Evolutionary conservation across 2,329 filamentous ascomycete genomes (phyloP).

Genomic region (Westerdykella sp.): DNA sequence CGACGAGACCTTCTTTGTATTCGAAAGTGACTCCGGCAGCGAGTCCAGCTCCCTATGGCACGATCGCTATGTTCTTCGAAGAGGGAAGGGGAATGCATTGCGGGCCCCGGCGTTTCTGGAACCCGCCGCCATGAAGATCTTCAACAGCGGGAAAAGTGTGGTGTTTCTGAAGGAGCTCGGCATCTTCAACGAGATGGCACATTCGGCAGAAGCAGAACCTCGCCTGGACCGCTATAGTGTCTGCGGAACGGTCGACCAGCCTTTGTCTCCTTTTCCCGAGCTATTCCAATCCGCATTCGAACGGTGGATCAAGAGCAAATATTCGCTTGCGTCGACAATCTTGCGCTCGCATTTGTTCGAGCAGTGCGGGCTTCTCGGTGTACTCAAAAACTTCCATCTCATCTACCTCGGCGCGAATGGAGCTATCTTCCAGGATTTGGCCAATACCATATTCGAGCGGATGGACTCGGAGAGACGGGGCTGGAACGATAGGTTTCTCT

Average conservation of each 20-base stretch:
- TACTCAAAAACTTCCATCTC: constrained; percentile 60
- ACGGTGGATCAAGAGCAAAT: constrained; percentile 69
- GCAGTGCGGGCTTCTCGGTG: constrained; percentile 59
- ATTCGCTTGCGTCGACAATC: constrained; percentile 60
- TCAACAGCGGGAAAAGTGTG: constrained; percentile 82
- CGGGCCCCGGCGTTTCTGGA: constrained; percentile 71
- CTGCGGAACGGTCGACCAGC: constrained; percentile 41
- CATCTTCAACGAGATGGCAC: constrained; percentile 37
- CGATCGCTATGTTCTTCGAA: constrained; percentile 63
- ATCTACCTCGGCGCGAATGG: constrained; percentile 77
- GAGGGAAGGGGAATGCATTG: constrained; percentile 53
- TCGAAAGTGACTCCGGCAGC: constrained; percentile 50
- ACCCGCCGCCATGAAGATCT: constrained; percentile 63
- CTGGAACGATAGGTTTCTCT: constrained; percentile 77
- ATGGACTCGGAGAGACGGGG: constrained; percentile 55
- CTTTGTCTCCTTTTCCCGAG: constrained; percentile 64
- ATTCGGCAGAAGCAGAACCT: constrained; percentile 15
- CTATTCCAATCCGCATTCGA: constrained; percentile 67
- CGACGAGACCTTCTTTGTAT: constrained; percentile 71
- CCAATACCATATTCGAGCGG: constrained; percentile 65
- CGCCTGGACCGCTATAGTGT: constrained; percentile 53
- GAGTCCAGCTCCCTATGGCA: constrained; percentile 68
- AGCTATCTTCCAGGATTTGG: constrained; percentile 58
- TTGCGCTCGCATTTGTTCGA: constrained; percentile 63
- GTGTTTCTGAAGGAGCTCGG: constrained; percentile 72